A percentile compares a stretch with the other conserved stretches of the same genome.
Conservation (phyloP, 23 red algal genomes). For the Agarophyton chilense region DNA sequence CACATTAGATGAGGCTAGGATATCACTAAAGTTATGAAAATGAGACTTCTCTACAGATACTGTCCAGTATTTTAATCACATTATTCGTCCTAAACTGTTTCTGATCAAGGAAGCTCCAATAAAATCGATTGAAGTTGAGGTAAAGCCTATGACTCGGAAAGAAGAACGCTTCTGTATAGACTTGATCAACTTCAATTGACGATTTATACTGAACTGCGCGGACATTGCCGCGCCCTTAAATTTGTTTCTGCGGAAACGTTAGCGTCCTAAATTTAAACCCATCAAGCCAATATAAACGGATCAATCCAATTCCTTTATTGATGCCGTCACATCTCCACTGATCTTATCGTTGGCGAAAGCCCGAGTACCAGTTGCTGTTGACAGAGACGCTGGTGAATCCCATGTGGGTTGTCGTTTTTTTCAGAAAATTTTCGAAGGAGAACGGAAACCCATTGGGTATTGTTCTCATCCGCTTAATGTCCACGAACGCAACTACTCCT, state of each 20-base stretch:
- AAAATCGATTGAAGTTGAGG: background rate
- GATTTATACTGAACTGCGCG: background rate
- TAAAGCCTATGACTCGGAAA: background rate
- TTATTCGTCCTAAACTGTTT: background rate
- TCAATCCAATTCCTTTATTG: background rate
- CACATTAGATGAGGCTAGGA: background rate
- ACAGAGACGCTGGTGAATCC: background rate
- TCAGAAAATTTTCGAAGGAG: background rate
- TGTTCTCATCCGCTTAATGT: background rate
- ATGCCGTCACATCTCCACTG: background rate
- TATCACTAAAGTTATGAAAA: constrained; percentile 35
- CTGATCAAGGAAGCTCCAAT: background rate
- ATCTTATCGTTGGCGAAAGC: background rate
- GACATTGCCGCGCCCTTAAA: constrained; percentile 11
- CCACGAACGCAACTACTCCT: background rate
- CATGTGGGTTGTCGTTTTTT: background rate
- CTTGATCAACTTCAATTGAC: background rate
- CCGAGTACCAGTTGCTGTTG: background rate
- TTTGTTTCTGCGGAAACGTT: background rate
- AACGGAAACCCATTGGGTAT: background rate
- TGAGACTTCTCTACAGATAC: background rate
- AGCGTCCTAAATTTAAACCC: background rate
- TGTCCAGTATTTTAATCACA: background rate
- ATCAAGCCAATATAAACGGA: background rate
- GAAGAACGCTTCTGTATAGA: constrained; percentile 7